Conservation (phyloP, 768 basidiomycete genomes). For the Boletus tomentosulus region DNA sequence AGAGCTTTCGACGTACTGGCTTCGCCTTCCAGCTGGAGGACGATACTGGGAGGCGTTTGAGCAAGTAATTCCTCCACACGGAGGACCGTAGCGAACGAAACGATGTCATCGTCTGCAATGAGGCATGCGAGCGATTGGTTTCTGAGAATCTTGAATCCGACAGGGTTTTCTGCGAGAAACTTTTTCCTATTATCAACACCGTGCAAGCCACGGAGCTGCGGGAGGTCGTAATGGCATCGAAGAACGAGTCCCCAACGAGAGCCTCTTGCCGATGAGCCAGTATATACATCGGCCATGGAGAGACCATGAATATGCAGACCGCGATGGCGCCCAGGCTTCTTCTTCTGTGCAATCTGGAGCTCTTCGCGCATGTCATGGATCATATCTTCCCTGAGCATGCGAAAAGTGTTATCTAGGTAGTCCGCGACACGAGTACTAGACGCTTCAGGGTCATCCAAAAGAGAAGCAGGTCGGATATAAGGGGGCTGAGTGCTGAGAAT, state of each 20-base stretch:
- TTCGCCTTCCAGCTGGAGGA: conserved; percentile 52
- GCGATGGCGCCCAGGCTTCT: conserved; percentile 41
- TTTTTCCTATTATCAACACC: conserved; percentile 35
- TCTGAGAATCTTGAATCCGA: conserved; percentile 38
- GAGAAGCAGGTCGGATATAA: conserved; percentile 47
- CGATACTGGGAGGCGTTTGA: conserved; percentile 43
- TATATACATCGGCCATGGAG: conserved; percentile 36
- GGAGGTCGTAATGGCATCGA: conserved; percentile 34
- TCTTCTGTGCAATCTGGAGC: conserved; percentile 39
- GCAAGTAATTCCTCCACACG: conserved; percentile 54
- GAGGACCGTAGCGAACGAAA: conserved; percentile 51
- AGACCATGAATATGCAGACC: conserved; percentile 39
- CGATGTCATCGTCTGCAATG: conserved; percentile 42
- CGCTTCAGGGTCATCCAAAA: conserved; percentile 43
- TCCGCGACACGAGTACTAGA: conserved; percentile 37
- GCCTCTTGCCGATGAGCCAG: conserved; percentile 23
- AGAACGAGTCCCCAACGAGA: conserved; percentile 44
- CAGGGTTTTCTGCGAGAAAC: conserved; percentile 34
- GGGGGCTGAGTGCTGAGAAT: conserved; percentile 42
- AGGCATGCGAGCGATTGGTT: conserved; percentile 58
- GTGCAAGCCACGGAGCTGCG: conserved; percentile 29
- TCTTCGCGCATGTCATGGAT: conserved; percentile 57
- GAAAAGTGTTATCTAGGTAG: conserved; percentile 63
- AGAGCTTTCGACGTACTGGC: conserved; percentile 40
- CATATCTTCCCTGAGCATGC: conserved; percentile 64